Evolutionary conservation across 192 early-diverging fungal species (phyloP).

Genomic region (Podila epigama): DNA sequence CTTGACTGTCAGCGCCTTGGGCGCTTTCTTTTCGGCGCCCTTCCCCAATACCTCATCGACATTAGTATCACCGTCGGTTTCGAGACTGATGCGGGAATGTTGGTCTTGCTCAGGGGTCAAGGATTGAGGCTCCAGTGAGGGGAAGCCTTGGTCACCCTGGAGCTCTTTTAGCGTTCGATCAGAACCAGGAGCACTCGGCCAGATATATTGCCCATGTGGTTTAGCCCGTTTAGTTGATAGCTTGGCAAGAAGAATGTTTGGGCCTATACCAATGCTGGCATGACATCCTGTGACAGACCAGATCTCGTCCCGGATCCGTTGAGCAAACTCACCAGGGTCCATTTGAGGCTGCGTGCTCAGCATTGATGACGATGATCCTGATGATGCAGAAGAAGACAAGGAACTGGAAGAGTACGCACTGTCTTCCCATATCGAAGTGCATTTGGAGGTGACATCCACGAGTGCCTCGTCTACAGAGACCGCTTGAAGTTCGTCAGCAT

Average conservation of each 20-base stretch:
- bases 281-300: conserved; percentile 62
- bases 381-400: too few relatives aligned
- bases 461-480: conserved; percentile 89
- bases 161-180: conserved; percentile 62
- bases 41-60: conserved; percentile 23
- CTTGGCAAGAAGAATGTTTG: conserved; percentile 77
- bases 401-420: too few relatives aligned
- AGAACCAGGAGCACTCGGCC: conserved; percentile 25
- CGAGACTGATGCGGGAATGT: conserved; percentile 45
- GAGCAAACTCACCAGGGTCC: conserved; percentile 56
- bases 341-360: not conserved
- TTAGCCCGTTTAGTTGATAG: conserved; percentile 26
- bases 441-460: conserved; percentile 67
- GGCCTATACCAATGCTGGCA: conserved; percentile 79
- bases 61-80: conserved; percentile 71
- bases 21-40: conserved; percentile 10
- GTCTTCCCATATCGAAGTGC: conserved; percentile 34
- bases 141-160: not conserved
- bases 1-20: conserved; percentile 39
- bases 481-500: conserved; percentile 76
- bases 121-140: not conserved
- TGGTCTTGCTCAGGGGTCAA: not conserved
- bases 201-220: conserved; percentile 43
- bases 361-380: not conserved
- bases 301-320: conserved; percentile 60